Percentiles rank a stretch among this genome's conserved stretches.
Evolutionary conservation across 495 filamentous ascomycete species (phyloP).

Genomic region (Corynascus novoguineensis): DNA sequence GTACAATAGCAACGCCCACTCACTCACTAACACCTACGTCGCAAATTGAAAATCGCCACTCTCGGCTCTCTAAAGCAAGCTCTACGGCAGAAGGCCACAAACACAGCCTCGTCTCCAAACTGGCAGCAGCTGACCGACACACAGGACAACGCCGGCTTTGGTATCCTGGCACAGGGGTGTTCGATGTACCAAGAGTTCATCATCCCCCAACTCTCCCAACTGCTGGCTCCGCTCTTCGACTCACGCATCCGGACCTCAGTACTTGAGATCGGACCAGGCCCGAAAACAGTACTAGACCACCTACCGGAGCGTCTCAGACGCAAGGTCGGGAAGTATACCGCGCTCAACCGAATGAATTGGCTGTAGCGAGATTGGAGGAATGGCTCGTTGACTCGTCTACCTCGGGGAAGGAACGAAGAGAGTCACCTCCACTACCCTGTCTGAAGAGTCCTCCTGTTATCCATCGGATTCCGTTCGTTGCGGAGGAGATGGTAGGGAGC

Average conservation of each 20-base stretch:
- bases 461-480: conserved; percentile 41
- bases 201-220: conserved; percentile 48
- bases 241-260: conserved; percentile 47
- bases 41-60: conserved; percentile 39
- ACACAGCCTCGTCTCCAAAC: conserved; percentile 27
- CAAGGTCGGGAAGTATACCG: conserved; percentile 48
- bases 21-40: neutral
- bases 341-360: conserved; percentile 52
- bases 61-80: conserved; percentile 45
- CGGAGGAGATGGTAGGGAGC: neutral
- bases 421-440: conserved; percentile 40
- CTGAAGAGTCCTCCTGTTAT: conserved; percentile 39
- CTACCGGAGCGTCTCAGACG: conserved; percentile 42
- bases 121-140: conserved; percentile 47
- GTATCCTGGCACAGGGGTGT: conserved; percentile 43
- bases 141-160: conserved; percentile 51
- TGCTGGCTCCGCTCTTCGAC: conserved; percentile 46
- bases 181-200: conserved; percentile 52
- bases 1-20: neutral
- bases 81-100: conserved; percentile 40
- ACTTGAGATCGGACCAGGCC: conserved; percentile 58
- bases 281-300: conserved; percentile 50
- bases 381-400: conserved; percentile 35
- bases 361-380: conserved; percentile 45
- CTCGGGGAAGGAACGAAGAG: conserved; percentile 32